These are phyloP conservation scores for Heteromeles arbutifolia DNA, from an alignment of 306 rosid genomes.

Conservation along the genomic window DNA sequence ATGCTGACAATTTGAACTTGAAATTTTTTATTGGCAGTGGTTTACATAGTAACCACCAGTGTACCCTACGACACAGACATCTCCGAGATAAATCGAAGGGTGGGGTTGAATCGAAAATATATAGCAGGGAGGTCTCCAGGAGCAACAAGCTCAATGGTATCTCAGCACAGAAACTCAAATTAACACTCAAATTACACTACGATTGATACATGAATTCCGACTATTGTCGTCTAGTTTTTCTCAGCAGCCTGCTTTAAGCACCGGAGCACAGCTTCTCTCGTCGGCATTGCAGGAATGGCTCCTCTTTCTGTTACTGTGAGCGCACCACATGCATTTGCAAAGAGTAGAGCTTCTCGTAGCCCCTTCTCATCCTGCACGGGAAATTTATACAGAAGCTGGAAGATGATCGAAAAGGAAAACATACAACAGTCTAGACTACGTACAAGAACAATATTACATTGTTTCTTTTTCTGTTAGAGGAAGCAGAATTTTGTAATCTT, in stretches of 20 bases:
- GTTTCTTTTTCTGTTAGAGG: no score
- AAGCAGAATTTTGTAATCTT: no score
- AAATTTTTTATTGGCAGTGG: slow-evolving; percentile 2
- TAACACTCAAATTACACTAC: slow-evolving; percentile 11
- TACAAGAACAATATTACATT: background rate
- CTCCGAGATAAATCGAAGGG: background rate
- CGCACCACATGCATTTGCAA: slow-evolving; percentile 82
- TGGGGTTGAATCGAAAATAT: background rate
- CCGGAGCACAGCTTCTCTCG: slow-evolving; percentile 50
- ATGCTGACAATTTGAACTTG: background rate
- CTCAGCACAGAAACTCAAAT: slow-evolving; percentile 14
- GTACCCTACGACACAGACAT: background rate
- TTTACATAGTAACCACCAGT: background rate
- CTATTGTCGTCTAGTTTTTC: background rate
- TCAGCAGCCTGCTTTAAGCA: slow-evolving; percentile 41
- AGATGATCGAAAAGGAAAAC: background rate
- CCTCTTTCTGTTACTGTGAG: slow-evolving; percentile 75
- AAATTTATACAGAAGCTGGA: no score
- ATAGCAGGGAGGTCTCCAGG: background rate
- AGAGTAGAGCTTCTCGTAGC: slow-evolving; percentile 54
- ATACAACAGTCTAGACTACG: background rate
- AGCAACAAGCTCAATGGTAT: slow-evolving; percentile 16
- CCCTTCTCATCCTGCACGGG: slow-evolving; percentile 51
- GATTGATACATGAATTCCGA: slow-evolving; percentile 17
- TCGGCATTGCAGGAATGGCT: slow-evolving; percentile 86